A percentile compares a stretch with the other conserved stretches of the same genome.
These are phyloP conservation scores for Besnoitia besnoiti DNA, from an alignment of 169 alveolate species.

Conservation along the genomic window DNA sequence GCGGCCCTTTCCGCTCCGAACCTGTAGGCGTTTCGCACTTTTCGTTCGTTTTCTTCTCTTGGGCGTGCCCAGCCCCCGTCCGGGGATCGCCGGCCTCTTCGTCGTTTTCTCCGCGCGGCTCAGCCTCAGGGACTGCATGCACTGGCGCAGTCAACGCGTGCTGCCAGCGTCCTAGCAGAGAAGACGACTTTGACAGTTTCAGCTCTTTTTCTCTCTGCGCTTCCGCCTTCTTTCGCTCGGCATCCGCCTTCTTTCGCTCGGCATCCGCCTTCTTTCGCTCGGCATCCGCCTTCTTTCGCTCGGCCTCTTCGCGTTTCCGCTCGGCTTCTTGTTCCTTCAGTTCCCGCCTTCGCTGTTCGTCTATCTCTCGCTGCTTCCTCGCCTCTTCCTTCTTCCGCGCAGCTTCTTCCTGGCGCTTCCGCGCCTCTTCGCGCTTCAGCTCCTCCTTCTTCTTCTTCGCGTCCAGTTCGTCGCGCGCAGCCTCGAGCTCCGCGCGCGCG, in stretches of 20 bases:
- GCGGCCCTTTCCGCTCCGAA: not conserved
- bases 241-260: too few species aligned
- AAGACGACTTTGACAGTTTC: not conserved
- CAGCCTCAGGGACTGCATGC: not conserved
- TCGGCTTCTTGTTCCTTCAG: not conserved
- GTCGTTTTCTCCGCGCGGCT: not conserved
- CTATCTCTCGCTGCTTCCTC: not conserved
- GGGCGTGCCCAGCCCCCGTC: too few species aligned
- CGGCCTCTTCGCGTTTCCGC: not conserved
- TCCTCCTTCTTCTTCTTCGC: slow-evolving; percentile 47
- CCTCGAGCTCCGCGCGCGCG: slow-evolving; percentile 28
- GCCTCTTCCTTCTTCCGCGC: not conserved
- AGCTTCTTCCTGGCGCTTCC: not conserved
- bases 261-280: not conserved
- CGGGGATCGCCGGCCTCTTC: too few species aligned
- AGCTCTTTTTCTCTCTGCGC: not conserved
- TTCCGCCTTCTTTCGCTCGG: not conserved
- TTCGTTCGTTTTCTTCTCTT: too few species aligned
- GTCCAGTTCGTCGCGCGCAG: slow-evolving; percentile 15
- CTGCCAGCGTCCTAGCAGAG: not conserved
- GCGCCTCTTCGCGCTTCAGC: not conserved
- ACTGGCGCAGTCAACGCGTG: not conserved
- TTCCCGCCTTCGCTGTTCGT: not conserved
- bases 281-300: not conserved
- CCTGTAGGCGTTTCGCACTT: not conserved